These are phyloP conservation scores for Exophiala viscosa DNA, from an alignment of 2,329 filamentous ascomycete species.

Conservation along the genomic window DNA sequence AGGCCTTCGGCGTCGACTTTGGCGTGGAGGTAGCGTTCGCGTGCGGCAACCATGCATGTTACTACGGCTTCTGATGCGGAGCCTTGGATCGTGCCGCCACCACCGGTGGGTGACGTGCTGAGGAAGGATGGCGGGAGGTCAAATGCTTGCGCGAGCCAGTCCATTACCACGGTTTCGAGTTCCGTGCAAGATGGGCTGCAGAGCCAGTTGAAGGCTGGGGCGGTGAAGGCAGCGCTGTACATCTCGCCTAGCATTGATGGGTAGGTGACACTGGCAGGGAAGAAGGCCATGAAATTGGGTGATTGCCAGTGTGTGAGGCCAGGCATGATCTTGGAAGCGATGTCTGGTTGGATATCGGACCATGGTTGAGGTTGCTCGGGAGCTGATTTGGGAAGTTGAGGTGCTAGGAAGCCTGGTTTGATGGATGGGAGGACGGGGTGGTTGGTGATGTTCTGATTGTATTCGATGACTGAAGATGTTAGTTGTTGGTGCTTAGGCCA, in stretches of 20 bases:
- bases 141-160: slow-evolving; percentile 80
- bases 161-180: slow-evolving; percentile 85
- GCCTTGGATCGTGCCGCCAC: slow-evolving; percentile 92
- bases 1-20: slow-evolving; percentile 51
- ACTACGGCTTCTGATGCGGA: slow-evolving; percentile 84
- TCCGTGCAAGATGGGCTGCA: slow-evolving; percentile 90
- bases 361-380: slow-evolving; percentile 65
- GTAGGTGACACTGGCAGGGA: slow-evolving; percentile 76
- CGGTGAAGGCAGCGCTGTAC: slow-evolving; percentile 83
- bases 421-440: slow-evolving; percentile 73
- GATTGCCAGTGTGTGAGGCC: slow-evolving; percentile 94
- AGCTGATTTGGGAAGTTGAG: slow-evolving; percentile 70
- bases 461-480: slow-evolving; percentile 63
- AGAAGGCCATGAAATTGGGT: slow-evolving; percentile 95
- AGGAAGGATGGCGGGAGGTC: slow-evolving; percentile 69
- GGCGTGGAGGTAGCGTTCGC: slow-evolving; percentile 70
- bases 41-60: slow-evolving; percentile 79
- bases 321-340: slow-evolving; percentile 81
- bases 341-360: slow-evolving; percentile 74
- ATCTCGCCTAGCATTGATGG: slow-evolving; percentile 86
- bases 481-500: too few relatives aligned
- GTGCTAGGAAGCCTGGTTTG: slow-evolving; percentile 78
- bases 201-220: slow-evolving; percentile 95
- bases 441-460: slow-evolving; percentile 71
- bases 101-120: slow-evolving; percentile 61